These are phyloP conservation scores for Funneliformis caledonium DNA, from an alignment of 371 early-diverging fungal genomes.

Conservation along the genomic window DNA sequence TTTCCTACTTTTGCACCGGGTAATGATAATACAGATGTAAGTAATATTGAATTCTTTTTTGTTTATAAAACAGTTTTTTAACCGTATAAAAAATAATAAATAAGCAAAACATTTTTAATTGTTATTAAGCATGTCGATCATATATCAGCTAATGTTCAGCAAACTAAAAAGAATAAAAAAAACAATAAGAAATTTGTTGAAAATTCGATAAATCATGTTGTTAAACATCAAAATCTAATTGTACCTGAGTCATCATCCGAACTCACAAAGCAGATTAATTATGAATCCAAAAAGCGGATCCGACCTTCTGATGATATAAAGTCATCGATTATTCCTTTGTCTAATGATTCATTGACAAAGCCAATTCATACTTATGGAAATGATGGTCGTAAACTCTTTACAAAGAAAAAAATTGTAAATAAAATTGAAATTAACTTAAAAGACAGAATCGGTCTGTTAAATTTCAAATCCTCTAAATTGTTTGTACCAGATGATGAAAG, in stretches of 20 bases:
- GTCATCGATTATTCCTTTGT: background rate
- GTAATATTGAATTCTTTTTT: background rate
- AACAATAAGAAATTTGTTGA: background rate
- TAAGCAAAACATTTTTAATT: no score
- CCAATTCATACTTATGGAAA: background rate
- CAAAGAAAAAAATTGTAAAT: slow-evolving; percentile 1
- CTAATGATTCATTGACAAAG: slow-evolving; percentile 2
- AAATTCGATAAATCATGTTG: background rate
- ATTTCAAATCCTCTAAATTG: background rate
- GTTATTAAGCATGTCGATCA: no score
- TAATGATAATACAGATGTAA: background rate
- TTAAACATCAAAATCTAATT: background rate
- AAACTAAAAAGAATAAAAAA: background rate
- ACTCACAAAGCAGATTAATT: background rate
- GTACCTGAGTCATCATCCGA: background rate
- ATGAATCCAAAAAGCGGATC: slow-evolving; percentile 18
- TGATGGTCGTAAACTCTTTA: slow-evolving; percentile 20
- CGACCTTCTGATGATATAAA: background rate
- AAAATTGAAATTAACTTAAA: slow-evolving; percentile 23
- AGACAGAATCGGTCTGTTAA: background rate
- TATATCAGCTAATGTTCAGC: background rate
- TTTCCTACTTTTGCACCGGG: background rate
- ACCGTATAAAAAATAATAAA: no score
- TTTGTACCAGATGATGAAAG: background rate
- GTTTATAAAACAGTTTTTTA: no score